Percentiles rank a stretch among this genome's conserved stretches.
Evolutionary conservation across 1,139 yeast genomes (phyloP).

Genomic region (Schwanniomyces etchellsii): DNA sequence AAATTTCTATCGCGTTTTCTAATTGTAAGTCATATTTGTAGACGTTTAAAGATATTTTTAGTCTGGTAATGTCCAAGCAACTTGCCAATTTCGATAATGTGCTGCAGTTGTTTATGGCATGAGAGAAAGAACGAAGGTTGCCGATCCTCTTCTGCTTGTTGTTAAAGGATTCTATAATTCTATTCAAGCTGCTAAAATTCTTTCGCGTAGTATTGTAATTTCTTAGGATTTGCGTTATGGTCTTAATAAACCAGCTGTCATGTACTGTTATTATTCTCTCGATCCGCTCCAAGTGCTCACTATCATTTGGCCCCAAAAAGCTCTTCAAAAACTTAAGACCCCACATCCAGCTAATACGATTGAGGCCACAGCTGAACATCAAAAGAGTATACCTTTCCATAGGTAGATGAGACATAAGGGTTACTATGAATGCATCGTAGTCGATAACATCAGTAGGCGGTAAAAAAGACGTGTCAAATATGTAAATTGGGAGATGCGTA

Average conservation of each 20-base stretch:
- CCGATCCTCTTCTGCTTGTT: constrained; percentile 5
- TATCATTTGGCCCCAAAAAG: constrained; percentile 44
- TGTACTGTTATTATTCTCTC: constrained; percentile 75
- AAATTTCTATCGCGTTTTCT: constrained; percentile 17
- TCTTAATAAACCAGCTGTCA: constrained; percentile 85
- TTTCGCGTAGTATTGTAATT: constrained; percentile 39
- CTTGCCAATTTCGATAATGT: constrained; percentile 59
- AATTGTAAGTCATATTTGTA: constrained; percentile 42
- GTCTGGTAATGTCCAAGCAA: constrained; percentile 63
- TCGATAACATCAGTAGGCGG: constrained; percentile 49
- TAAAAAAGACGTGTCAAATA: constrained; percentile 71
- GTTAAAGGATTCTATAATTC: constrained; percentile 24
- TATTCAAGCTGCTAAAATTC: constrained; percentile 23
- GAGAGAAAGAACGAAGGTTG: constrained; percentile 1
- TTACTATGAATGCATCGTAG: constrained; percentile 38
- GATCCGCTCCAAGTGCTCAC: constrained; percentile 44
- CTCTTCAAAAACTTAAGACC: constrained; percentile 69
- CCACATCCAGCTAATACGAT: constrained; percentile 67
- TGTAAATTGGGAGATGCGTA: constrained; percentile 59
- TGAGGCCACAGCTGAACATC: constrained; percentile 77
- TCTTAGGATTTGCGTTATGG: constrained; percentile 67
- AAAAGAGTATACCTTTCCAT: constrained; percentile 54
- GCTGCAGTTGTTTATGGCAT: constrained; percentile 30
- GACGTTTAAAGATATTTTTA: constrained; percentile 73
- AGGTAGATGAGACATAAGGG: constrained; percentile 43